Evolutionary conservation across 2,329 filamentous ascomycete genomes (phyloP), one percentile per base, ranked within the genome.

Genomic region (Huntiella bhutanensis): DNA sequence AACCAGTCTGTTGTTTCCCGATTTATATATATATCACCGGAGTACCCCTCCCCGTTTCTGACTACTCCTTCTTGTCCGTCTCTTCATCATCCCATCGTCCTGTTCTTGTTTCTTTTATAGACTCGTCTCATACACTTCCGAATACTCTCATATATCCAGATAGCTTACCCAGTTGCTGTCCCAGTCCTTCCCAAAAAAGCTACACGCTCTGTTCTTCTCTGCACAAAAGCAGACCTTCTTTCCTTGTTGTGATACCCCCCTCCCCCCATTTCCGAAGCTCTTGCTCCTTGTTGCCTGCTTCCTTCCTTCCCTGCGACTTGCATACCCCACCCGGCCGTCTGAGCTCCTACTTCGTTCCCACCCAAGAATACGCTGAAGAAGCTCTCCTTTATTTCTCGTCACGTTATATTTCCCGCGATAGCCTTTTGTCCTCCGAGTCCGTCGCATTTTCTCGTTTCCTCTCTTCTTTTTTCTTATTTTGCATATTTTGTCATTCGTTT

Each of bases 181-280:
- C 22, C 5, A 10, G 6, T 28, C 8, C 6, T 10, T 4, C 22
- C 22, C 22, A 7, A 28, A 28, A 28, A 28, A 8, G 4, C 19
- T 37, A 28, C 40, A 16, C 39, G 17, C 34, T 12, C 22, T 11
- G 3, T 32, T 39, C 17, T 12, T 8, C 6, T 6, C 34, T 35
- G 12, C 37, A n/a, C 15, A 33, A 39, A 28, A 33, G 22, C 46
- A 49, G 46, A 48, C 35, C 40, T 46, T 43, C 40, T 38, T 49
- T 49, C 44, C 48, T 46, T 28, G 37, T 43, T 41, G 48, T 49
- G 48, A 49, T 49, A 49, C 42, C 44, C 47, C 47, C 44, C 40
- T 28, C 8, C 22, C 22, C 8, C 22, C 22, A 28, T 28, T 7
- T 10, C 47, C 19, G 46, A 39, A 37, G 22, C 44, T 36, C 42